phyloP scores from a whole-genome alignment of 73 alveolate genomes.

The Paramecium bursaria region DNA sequence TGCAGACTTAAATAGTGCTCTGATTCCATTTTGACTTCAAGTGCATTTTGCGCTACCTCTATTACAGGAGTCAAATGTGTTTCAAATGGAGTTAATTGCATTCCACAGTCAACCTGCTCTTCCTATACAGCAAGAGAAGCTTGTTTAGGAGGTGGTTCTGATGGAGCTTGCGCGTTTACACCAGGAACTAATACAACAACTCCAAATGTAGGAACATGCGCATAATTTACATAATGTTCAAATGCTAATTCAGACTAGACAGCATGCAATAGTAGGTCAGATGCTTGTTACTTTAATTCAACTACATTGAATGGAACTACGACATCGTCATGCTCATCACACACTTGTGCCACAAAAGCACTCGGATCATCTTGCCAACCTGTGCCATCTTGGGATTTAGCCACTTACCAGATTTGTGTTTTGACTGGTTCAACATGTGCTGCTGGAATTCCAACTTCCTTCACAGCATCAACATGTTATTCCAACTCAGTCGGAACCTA shows the following conservation, averaged over 20 bases:
- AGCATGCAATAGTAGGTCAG: not conserved
- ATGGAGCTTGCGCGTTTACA: slow-evolving; percentile 12
- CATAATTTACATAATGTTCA: not conserved
- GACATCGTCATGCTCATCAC: not conserved
- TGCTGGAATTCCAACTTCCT: no score
- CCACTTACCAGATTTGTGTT: not conserved
- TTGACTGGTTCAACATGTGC: no score
- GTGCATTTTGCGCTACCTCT: no score
- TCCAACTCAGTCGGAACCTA: not conserved
- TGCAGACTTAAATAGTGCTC: slow-evolving; percentile 36
- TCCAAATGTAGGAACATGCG: slow-evolving; percentile 17
- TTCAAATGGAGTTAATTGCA: slow-evolving; percentile 34
- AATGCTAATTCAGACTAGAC: not conserved
- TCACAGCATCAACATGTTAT: slow-evolving; percentile 48
- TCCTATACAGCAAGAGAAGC: slow-evolving; percentile 1
- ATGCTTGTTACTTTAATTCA: not conserved
- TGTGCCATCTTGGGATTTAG: not conserved
- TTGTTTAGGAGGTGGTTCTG: slow-evolving; percentile 41
- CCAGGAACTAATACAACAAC: not conserved
- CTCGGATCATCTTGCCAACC: slow-evolving; percentile 10
- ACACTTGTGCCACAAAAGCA: not conserved
- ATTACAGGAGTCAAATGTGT: not conserved
- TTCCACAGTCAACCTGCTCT: not conserved
- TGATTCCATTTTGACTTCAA: not conserved
- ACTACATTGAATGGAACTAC: not conserved